These are phyloP conservation scores for Misopates orontium DNA, from an alignment of 257 asterid species.

Conservation along the genomic window DNA sequence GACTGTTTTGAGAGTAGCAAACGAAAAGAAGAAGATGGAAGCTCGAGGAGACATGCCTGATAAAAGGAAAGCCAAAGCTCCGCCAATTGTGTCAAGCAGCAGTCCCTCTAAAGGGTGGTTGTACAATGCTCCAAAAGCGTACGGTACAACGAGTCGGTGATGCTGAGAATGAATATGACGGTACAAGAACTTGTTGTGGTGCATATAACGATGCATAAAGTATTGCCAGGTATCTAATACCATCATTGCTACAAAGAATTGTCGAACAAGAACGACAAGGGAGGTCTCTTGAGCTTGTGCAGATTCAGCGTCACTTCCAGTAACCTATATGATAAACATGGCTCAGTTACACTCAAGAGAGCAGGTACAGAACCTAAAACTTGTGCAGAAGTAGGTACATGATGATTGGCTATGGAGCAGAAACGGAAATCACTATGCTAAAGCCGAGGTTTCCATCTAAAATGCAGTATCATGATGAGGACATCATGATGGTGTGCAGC, in stretches of 20 bases:
- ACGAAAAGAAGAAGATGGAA: conserved; percentile 89
- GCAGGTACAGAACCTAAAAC: too few relatives aligned
- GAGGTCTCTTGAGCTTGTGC: conserved; percentile 44
- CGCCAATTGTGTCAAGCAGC: conserved; percentile 83
- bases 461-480: too few relatives aligned
- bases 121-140: conserved; percentile 89
- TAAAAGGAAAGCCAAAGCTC: conserved; percentile 74
- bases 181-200: conserved; percentile 86
- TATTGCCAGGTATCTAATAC: conserved; percentile 90
- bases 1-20: conserved; percentile 85
- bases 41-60: conserved; percentile 93
- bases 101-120: conserved; percentile 95
- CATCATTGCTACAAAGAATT: conserved; percentile 66
- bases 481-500: too few relatives aligned
- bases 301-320: conserved; percentile 55
- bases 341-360: conserved; percentile 16
- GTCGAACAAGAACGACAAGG: conserved; percentile 53
- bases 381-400: too few relatives aligned
- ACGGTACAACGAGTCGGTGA: conserved; percentile 83
- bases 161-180: conserved; percentile 87
- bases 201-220: conserved; percentile 94
- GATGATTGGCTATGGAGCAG: too few relatives aligned
- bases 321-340: conserved; percentile 48
- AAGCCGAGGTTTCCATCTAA: too few relatives aligned
- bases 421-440: too few relatives aligned